Percentiles rank a stretch among this genome's conserved stretches.
Conservation (phyloP, 441 rosid species). For the Populus tomentosa region DNA sequence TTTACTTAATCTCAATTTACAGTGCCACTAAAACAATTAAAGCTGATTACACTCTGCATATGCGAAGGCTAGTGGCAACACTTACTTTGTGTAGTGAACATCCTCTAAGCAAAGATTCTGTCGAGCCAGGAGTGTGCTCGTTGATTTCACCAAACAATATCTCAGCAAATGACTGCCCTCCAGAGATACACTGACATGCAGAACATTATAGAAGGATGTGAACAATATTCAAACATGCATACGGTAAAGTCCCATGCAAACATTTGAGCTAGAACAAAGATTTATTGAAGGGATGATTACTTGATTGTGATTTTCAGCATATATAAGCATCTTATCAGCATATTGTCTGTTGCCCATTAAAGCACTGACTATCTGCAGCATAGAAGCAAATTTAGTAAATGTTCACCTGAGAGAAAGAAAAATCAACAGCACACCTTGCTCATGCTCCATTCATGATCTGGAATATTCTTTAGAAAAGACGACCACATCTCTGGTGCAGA, state of each 20-base stretch:
- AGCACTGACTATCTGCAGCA: constrained; percentile 70
- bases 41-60: constrained; percentile 4
- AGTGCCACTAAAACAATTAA: constrained; percentile 4
- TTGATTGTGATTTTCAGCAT: constrained; percentile 86
- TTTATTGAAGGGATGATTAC: constrained; percentile 32
- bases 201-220: constrained; percentile 14
- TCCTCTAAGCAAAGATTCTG: constrained; percentile 53
- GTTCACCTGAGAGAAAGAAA: background rate
- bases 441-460: constrained; percentile 90
- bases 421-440: constrained; percentile 56
- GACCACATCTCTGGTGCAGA: constrained; percentile 95
- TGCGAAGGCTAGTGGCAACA: background rate
- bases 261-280: constrained; percentile 3
- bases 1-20: background rate
- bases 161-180: constrained; percentile 90
- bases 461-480: constrained; percentile 63
- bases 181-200: constrained; percentile 74
- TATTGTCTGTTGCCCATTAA: constrained; percentile 60
- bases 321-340: constrained; percentile 78
- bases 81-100: constrained; percentile 73
- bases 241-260: background rate
- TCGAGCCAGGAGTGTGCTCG: constrained; percentile 43
- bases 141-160: constrained; percentile 60
- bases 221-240: constrained; percentile 4
- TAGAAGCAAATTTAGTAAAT: constrained; percentile 6